phyloP scores from a whole-genome alignment of 2,329 filamentous ascomycete genomes.

The Leptographium wingfieldii region DNA sequence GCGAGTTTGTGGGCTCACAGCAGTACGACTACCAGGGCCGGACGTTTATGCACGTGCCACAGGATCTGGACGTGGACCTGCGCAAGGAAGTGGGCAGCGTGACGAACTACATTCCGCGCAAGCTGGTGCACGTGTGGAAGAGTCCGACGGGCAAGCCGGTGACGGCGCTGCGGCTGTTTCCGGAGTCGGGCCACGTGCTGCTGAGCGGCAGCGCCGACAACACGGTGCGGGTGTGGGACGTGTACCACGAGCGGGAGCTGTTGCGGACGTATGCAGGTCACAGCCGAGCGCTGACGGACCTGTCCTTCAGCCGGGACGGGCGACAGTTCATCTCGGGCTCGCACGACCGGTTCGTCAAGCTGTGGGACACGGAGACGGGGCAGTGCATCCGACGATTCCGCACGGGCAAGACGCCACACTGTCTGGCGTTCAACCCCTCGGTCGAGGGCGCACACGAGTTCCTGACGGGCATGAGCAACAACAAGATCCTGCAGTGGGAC shows the following conservation, averaged over 20 bases:
- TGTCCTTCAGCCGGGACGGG: slow-evolving; percentile 73
- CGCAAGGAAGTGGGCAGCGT: slow-evolving; percentile 65
- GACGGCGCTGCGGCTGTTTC: slow-evolving; percentile 83
- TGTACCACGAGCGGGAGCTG: slow-evolving; percentile 79
- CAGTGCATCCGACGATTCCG: slow-evolving; percentile 79
- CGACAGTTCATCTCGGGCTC: slow-evolving; percentile 81
- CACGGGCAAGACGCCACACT: slow-evolving; percentile 89
- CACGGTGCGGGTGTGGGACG: slow-evolving; percentile 88
- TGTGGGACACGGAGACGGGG: slow-evolving; percentile 97
- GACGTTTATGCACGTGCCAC: slow-evolving; percentile 91
- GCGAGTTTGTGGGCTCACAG: slow-evolving; percentile 71
- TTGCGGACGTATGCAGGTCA: slow-evolving; percentile 88
- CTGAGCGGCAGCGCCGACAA: slow-evolving; percentile 82
- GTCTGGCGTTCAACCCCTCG: slow-evolving; percentile 83
- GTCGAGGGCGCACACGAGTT: slow-evolving; percentile 74
- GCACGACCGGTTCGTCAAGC: slow-evolving; percentile 91
- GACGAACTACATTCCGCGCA: slow-evolving; percentile 92
- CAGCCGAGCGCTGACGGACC: slow-evolving; percentile 77
- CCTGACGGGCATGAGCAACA: slow-evolving; percentile 92
- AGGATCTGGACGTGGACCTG: slow-evolving; percentile 77
- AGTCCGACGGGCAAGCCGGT: slow-evolving; percentile 69
- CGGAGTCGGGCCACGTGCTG: slow-evolving; percentile 72
- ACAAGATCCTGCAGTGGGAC: slow-evolving; percentile 98
- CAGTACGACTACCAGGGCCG: slow-evolving; percentile 88
- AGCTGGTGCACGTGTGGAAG: slow-evolving; percentile 82